Conservation (phyloP, 1,284 basidiomycete genomes). For the Fomitiporia mediterranea region DNA sequence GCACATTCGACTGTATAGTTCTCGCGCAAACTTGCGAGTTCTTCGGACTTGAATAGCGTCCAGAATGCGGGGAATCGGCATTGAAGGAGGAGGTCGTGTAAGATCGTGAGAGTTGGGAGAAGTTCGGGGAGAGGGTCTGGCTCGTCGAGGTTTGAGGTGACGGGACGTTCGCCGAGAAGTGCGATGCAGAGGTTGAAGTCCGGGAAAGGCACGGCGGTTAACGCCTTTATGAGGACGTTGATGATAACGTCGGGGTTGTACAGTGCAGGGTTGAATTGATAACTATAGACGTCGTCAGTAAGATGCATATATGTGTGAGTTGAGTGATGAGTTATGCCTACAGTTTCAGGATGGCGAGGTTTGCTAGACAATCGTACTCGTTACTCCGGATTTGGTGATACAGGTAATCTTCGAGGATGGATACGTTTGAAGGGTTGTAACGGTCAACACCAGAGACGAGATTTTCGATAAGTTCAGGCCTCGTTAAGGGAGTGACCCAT, state of each 20-base stretch:
- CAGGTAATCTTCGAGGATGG: conserved; percentile 92
- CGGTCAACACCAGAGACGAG: conserved; percentile 93
- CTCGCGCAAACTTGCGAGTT: conserved; percentile 68
- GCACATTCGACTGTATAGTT: conserved; percentile 80
- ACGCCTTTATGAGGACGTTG: conserved; percentile 91
- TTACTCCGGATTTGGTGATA: conserved; percentile 86
- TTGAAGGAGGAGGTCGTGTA: conserved; percentile 77
- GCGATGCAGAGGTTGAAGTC: conserved; percentile 94
- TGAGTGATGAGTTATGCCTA: conserved; percentile 32
- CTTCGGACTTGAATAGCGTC: conserved; percentile 63
- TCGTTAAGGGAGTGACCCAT: conserved; percentile 67
- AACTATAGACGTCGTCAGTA: conserved; percentile 44
- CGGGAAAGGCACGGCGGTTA: conserved; percentile 77
- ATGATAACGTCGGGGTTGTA: conserved; percentile 91
- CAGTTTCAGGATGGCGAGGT: conserved; percentile 87
- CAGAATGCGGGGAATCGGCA: conserved; percentile 93
- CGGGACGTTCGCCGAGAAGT: conserved; percentile 73
- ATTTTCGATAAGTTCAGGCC: conserved; percentile 83
- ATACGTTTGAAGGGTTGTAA: conserved; percentile 92
- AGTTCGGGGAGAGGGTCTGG: conserved; percentile 72
- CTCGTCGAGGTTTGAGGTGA: conserved; percentile 63
- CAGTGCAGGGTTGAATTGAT: conserved; percentile 94
- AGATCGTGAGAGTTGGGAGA: conserved; percentile 69
- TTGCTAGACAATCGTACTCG: conserved; percentile 92
- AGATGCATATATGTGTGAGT: conserved; percentile 5